Base-by-base conservation (phyloP, 129 eudicot species). In the Cynara cardunculus region DNA sequence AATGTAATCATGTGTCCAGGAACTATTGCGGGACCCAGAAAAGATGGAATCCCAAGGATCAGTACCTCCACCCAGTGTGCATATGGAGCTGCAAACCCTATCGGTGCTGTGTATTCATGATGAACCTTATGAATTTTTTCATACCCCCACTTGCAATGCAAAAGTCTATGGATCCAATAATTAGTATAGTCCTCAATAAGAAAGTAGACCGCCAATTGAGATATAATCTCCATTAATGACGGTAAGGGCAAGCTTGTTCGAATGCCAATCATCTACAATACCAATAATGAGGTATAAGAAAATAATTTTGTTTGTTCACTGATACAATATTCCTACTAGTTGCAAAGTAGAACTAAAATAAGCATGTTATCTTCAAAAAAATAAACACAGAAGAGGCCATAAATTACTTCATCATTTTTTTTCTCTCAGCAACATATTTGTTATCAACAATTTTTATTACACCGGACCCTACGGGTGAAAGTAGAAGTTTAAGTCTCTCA, bases 41-140 rank as follows among this genome's bases (percentile, higher is more conserved):
- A 85, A 0, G 98, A 89, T 6, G 98, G 94, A 61, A 93, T 89
- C 90, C 97, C 97, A 68, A 91, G 91, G 65, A 93, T 76, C 84
- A 93, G 56, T 35, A 88, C 73, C 88, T 93, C 98, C 3, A 88
- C 87, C 97, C 97, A 91, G 67, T 93, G 98, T 0, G 98, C 97
- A 82, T 93, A 89, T 1, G 87, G 90, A 10, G 94, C 89, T 9
- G 97, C 90, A 81, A 84, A 88, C 13, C 90, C 94, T 64, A 88
- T 85, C 1, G 98, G 97, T 41, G 98, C 93, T 1, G 94, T 85
- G 84, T 89, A 93, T 73, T 93, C 98, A 80, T 91, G 97, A 81
- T 93, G 98, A 27, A 93, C 94, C 82, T 70, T 86, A 80, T 93
- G 98, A 27, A 93, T 84, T 41, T 89, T 89, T 84, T 93, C 93